Evolutionary conservation across 176 grass and related monocot genomes (phyloP).

Genomic region (Oryza meyeriana): DNA sequence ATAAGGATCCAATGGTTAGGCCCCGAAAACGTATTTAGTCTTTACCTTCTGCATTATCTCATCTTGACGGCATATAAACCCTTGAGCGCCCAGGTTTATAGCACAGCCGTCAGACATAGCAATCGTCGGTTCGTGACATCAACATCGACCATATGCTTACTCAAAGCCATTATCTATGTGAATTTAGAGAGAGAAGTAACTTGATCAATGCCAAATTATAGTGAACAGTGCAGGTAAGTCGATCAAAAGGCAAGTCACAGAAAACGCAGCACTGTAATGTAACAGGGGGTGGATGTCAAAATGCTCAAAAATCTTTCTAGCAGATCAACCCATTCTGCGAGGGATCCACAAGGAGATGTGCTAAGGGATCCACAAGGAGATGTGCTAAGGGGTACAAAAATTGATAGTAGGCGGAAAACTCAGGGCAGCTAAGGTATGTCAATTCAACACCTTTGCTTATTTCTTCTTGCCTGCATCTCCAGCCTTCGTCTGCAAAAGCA

Average conservation of each 20-base stretch:
- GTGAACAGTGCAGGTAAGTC: neutral
- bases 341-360: neutral
- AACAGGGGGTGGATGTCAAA: neutral
- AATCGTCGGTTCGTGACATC: too few relatives aligned
- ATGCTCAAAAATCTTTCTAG: conserved; percentile 25
- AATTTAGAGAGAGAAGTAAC: too few relatives aligned
- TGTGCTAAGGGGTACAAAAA: conserved; percentile 23
- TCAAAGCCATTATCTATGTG: too few relatives aligned
- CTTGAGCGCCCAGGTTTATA: too few relatives aligned
- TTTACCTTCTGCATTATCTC: too few relatives aligned
- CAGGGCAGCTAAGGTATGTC: neutral
- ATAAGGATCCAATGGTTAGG: too few relatives aligned
- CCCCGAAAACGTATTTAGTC: too few relatives aligned
- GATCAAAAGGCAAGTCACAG: neutral
- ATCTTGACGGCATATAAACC: too few relatives aligned
- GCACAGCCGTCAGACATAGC: too few relatives aligned
- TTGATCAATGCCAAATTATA: neutral
- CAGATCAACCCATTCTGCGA: conserved; percentile 1
- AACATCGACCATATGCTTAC: too few relatives aligned
- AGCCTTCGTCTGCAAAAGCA: conserved; percentile 73
- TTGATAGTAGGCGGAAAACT: neutral
- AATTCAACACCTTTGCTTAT: conserved; percentile 22
- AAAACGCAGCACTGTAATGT: neutral
- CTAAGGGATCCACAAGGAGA: neutral
- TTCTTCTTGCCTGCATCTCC: conserved; percentile 86